Evolutionary conservation across 306 rosid species (phyloP), one percentile per base, ranked within the genome.

Genomic region (Cicer arietinum): DNA sequence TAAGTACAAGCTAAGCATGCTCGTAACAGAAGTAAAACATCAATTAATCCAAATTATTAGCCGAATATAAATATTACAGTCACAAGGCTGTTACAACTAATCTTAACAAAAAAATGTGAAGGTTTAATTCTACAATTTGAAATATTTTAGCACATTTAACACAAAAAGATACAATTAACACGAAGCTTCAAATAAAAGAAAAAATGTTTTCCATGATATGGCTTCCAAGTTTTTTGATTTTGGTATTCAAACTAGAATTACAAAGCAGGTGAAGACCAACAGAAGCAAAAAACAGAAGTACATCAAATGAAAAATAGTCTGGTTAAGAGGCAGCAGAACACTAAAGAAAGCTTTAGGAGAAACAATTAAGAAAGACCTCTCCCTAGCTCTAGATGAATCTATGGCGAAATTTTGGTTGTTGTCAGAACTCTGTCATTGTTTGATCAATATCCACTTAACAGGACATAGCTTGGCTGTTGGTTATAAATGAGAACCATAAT

Each of bases 121-220:
- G 30, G 48, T 45, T 65, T 41, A 39, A 20, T 65, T n/a, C 18
- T 3, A 35, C 12, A 35, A 59, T 46, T 35, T 78, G 13, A 77
- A 73, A 56, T 62, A 59, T 62, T n/a, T 39, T 41, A 63, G 18
- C 62, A 63, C 63, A 30, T 8, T 20, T 45, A 50, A 73, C 70
- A 56, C 67, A 51, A 18, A 41, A 66, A 66, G 18, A 14, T 6
- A 30, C 43, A 77, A 69, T 51, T 22, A 69, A 7, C 51, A 35
- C 3, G 10, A 18, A 66, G 72, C 70, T 44, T 86, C 77, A 45
- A 54, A 65, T 41, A 18, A 46, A 58, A 77, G 74, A 59, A 53
- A 42, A 16, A 64, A 47, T 40, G 57, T 44, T 56, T 72, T n/a
- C 30, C 71, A 69, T 53, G 65, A 60, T 45, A 56, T 70, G 54